Evolutionary conservation across 371 early-diverging fungal genomes (phyloP).

Genomic region (Apophysomyces ossiformis): DNA sequence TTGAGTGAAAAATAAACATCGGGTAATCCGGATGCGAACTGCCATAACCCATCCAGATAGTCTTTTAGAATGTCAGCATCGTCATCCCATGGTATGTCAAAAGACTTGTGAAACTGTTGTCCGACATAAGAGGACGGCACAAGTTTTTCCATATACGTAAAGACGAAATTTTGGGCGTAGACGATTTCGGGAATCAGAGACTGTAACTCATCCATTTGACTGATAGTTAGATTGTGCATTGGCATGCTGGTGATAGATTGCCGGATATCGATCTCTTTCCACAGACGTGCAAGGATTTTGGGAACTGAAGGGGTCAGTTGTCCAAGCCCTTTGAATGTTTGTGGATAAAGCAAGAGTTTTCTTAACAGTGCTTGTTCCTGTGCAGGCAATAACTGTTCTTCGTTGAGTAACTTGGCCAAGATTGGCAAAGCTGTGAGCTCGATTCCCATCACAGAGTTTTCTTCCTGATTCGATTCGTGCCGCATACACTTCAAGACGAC

Average conservation of each 20-base stretch:
- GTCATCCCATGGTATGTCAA: conserved; percentile 32
- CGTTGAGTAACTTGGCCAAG: background rate
- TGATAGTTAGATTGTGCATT: conserved; percentile 23
- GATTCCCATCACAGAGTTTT: conserved; percentile 4
- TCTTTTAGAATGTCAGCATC: conserved; percentile 15
- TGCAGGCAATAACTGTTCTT: background rate
- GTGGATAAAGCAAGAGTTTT: conserved; percentile 13
- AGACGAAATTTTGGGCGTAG: conserved; percentile 14
- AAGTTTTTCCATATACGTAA: conserved; percentile 27
- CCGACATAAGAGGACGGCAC: conserved; percentile 21
- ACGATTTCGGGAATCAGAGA: conserved; percentile 19
- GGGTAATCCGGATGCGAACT: conserved; percentile 29
- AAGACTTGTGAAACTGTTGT: background rate
- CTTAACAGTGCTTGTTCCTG: conserved; percentile 3
- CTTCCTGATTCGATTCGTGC: background rate
- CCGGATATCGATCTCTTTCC: conserved; percentile 4
- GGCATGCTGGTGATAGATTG: background rate
- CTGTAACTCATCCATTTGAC: conserved; percentile 22
- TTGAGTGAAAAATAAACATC: conserved; percentile 24
- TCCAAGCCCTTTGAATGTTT: conserved; percentile 1
- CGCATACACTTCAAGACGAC: background rate
- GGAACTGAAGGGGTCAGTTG: background rate
- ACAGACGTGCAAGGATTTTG: conserved; percentile 8
- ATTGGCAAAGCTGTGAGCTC: conserved; percentile 20
- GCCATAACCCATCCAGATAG: conserved; percentile 23